Evolutionary conservation across 805 yeast genomes (phyloP).

Genomic region (Spathaspora arborariae): DNA sequence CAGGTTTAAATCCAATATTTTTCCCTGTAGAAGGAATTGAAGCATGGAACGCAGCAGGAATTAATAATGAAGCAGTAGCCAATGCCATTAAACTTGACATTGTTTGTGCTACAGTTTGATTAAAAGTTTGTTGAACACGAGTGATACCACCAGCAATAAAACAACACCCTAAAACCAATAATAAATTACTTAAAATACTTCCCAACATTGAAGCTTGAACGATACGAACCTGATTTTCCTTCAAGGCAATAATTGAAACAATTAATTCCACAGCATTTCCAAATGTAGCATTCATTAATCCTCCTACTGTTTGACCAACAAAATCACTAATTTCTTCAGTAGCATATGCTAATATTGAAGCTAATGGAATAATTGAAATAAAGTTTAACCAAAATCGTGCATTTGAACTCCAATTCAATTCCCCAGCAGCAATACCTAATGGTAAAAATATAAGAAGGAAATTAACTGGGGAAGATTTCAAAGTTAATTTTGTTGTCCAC

Average conservation of each 20-base stretch:
- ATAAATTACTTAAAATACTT: conserved; percentile 80
- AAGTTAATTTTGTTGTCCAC: conserved; percentile 19
- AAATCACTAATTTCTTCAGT: conserved; percentile 88
- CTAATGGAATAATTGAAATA: conserved; percentile 87
- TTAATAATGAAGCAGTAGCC: conserved; percentile 80
- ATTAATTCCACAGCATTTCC: conserved; percentile 98
- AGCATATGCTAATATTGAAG: conserved; percentile 84
- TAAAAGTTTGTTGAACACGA: conserved; percentile 80
- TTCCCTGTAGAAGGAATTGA: conserved; percentile 51
- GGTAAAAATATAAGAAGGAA: conserved; percentile 82
- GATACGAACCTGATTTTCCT: conserved; percentile 81
- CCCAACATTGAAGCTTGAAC: conserved; percentile 98
- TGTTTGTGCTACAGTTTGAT: conserved; percentile 96
- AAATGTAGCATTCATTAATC: conserved; percentile 91
- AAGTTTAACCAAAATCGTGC: conserved; percentile 71
- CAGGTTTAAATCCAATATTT: conserved; percentile 31
- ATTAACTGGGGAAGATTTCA: conserved; percentile 69
- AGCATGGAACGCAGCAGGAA: conserved; percentile 96
- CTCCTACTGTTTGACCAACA: conserved; percentile 91
- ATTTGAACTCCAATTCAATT: conserved; percentile 49
- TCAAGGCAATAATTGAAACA: conserved; percentile 86
- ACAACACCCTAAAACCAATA: conserved; percentile 93
- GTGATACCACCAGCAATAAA: conserved; percentile 90
- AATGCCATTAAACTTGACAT: conserved; percentile 93
- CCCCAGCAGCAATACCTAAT: conserved; percentile 74